These are phyloP conservation scores for Schizosaccharomyces versatilis DNA, from an alignment of 1,139 yeast species.

Conservation along the genomic window DNA sequence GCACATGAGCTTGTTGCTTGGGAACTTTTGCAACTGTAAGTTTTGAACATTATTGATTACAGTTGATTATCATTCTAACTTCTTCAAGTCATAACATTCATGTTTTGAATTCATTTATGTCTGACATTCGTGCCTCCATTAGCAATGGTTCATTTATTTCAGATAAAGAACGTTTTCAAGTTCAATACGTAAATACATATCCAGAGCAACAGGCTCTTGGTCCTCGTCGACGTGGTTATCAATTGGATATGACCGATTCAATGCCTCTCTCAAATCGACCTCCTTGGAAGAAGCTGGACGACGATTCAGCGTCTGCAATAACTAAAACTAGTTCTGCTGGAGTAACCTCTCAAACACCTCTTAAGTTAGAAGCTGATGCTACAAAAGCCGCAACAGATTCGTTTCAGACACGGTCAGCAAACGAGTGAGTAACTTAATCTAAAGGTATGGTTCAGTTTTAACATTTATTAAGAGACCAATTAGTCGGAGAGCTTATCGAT, in stretches of 20 bases:
- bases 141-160: constrained; percentile 17
- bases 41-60: neutral
- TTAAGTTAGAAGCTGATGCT: too few species aligned
- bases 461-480: neutral
- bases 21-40: constrained; percentile 19
- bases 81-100: constrained; percentile 18
- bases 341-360: too few species aligned
- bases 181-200: constrained; percentile 15
- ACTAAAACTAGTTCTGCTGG: neutral
- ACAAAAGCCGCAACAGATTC: too few species aligned
- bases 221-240: constrained; percentile 12
- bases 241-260: constrained; percentile 8
- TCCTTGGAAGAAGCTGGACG: neutral
- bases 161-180: constrained; percentile 15
- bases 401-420: too few species aligned
- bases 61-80: neutral
- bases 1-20: constrained; percentile 26
- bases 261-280: constrained; percentile 5
- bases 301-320: neutral
- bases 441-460: neutral
- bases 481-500: neutral
- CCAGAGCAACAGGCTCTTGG: constrained; percentile 2
- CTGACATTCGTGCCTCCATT: constrained; percentile 18
- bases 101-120: constrained; percentile 17
- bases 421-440: too few species aligned